A percentile compares a stretch with the other conserved stretches of the same genome.
These are phyloP conservation scores for Typha latifolia DNA, from an alignment of 176 grass and related monocot species.

Conservation along the genomic window DNA sequence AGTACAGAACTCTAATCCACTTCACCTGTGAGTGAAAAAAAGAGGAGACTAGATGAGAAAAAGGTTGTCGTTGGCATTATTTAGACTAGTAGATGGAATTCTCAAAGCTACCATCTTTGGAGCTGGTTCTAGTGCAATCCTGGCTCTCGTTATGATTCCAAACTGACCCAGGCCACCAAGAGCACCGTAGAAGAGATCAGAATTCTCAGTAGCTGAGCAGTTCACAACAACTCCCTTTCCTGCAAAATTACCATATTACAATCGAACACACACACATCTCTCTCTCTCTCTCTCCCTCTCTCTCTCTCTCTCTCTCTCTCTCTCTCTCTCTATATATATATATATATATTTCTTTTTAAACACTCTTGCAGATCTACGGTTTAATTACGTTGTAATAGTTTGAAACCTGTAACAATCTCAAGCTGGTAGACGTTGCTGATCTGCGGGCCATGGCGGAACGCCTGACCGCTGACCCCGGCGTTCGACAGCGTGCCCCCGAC, in stretches of 20 bases:
- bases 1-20: conserved; percentile 89
- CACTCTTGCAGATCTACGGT: not conserved
- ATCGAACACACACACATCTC: conserved; percentile 10
- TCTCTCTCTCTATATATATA: too few species aligned
- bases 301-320: too few species aligned
- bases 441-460: conserved; percentile 86
- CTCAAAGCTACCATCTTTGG: conserved; percentile 66
- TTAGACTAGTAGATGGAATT: not conserved
- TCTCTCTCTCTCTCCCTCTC: too few species aligned
- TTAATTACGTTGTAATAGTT: conserved; percentile 7
- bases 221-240: conserved; percentile 64
- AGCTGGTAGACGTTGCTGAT: conserved; percentile 87
- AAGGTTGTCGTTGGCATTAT: not conserved
- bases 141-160: conserved; percentile 75
- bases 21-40: conserved; percentile 36
- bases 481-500: conserved; percentile 77
- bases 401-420: conserved; percentile 80
- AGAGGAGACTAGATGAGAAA: not conserved
- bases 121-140: conserved; percentile 75
- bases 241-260: conserved; percentile 26
- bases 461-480: conserved; percentile 82
- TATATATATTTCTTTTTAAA: not conserved
- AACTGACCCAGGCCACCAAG: conserved; percentile 90
- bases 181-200: conserved; percentile 72
- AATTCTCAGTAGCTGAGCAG: conserved; percentile 60